These are phyloP conservation scores for Fusarium dimerum DNA, from an alignment of 2,329 filamentous ascomycete genomes.

Conservation along the genomic window DNA sequence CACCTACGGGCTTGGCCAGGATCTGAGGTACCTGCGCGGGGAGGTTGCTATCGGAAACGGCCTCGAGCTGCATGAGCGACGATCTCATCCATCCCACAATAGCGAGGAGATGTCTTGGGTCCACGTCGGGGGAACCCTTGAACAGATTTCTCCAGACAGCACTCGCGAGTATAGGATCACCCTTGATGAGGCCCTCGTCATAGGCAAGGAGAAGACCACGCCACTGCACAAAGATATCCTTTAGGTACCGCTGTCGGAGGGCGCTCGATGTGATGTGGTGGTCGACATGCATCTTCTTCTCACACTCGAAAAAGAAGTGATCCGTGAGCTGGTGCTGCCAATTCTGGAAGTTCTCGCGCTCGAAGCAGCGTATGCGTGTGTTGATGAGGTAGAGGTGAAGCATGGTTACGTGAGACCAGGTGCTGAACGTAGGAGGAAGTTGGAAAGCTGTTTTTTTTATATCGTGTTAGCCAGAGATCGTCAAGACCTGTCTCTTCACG, in stretches of 20 bases:
- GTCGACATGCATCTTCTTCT: slow-evolving; percentile 78
- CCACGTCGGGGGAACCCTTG: slow-evolving; percentile 63
- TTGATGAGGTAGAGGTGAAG: slow-evolving; percentile 93
- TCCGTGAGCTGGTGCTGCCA: slow-evolving; percentile 93
- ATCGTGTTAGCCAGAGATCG: not conserved
- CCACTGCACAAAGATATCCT: slow-evolving; percentile 94
- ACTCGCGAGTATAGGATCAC: slow-evolving; percentile 74
- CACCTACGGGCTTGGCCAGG: slow-evolving; percentile 37
- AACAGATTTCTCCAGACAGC: slow-evolving; percentile 95
- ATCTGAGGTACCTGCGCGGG: slow-evolving; percentile 34
- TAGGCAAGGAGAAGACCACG: slow-evolving; percentile 82
- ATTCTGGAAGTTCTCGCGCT: slow-evolving; percentile 64
- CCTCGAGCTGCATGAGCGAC: slow-evolving; percentile 49
- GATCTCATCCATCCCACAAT: slow-evolving; percentile 59
- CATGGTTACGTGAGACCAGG: slow-evolving; percentile 95
- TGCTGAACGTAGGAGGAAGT: slow-evolving; percentile 85
- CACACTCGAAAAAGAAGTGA: slow-evolving; percentile 90
- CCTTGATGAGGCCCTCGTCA: slow-evolving; percentile 76
- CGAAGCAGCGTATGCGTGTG: slow-evolving; percentile 78
- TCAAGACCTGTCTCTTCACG: not conserved
- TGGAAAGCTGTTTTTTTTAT: slow-evolving; percentile 61
- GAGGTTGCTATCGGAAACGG: slow-evolving; percentile 47
- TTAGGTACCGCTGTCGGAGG: slow-evolving; percentile 67
- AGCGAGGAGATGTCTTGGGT: slow-evolving; percentile 52
- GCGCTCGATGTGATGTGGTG: slow-evolving; percentile 67